These are phyloP conservation scores for Crucihimalaya himalaica DNA, from an alignment of 345 rosid species.

Conservation along the genomic window DNA sequence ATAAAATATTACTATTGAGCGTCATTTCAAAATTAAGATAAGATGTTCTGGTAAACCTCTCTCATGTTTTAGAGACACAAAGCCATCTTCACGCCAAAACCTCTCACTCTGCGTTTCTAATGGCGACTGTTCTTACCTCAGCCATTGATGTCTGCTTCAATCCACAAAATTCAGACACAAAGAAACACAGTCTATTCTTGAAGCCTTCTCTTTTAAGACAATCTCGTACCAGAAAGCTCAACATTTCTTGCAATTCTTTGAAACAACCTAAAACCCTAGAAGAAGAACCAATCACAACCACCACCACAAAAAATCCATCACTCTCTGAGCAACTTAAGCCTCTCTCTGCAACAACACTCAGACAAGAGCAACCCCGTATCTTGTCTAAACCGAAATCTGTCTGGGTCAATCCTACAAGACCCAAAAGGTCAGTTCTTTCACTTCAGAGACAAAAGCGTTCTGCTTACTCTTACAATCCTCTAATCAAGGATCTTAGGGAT, in stretches of 20 bases:
- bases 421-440: constrained; percentile 84
- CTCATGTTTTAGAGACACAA: constrained; percentile 1
- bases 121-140: constrained; percentile 65
- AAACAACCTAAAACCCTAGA: constrained; percentile 43
- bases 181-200: constrained; percentile 44
- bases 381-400: constrained; percentile 76
- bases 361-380: constrained; percentile 48
- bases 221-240: constrained; percentile 42
- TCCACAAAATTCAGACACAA: constrained; percentile 45
- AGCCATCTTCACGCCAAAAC: constrained; percentile 23
- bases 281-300: constrained; percentile 33
- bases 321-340: constrained; percentile 86
- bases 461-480: constrained; percentile 61
- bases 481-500: constrained; percentile 58
- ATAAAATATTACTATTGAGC: not conserved
- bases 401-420: constrained; percentile 81
- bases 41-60: constrained; percentile 44
- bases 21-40: constrained; percentile 40
- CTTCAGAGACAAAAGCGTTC: constrained; percentile 79
- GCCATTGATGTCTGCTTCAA: constrained; percentile 56
- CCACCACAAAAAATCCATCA: constrained; percentile 51
- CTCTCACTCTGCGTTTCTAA: constrained; percentile 24
- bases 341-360: constrained; percentile 65
- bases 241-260: constrained; percentile 48
- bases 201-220: constrained; percentile 38